Conservation (phyloP, 2,329 filamentous ascomycete genomes). For the Fusarium fujikuroi region DNA sequence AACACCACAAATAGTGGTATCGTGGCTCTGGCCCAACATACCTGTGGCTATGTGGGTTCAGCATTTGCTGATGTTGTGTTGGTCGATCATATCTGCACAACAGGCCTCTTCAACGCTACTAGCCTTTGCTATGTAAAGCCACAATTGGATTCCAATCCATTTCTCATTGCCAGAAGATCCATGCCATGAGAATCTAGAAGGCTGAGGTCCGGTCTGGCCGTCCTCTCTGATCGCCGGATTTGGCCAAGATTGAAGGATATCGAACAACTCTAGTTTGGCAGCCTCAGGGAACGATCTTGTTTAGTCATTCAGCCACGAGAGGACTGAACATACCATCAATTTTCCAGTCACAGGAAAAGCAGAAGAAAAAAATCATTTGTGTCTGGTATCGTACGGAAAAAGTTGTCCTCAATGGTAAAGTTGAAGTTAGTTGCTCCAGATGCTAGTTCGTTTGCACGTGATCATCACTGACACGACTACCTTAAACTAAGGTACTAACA, state of each 20-base stretch:
- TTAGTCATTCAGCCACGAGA: conserved; percentile 10
- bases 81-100: background rate
- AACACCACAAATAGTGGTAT: conserved; percentile 5
- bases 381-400: background rate
- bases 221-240: conserved; percentile 27
- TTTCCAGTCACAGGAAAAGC: conserved; percentile 2
- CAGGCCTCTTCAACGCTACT: background rate
- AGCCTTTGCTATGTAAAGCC: background rate
- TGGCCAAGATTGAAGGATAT: conserved; percentile 25
- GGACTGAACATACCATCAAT: background rate
- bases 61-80: conserved; percentile 22
- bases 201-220: conserved; percentile 21
- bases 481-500: too few relatives aligned
- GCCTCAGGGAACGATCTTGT: background rate
- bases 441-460: conserved; percentile 13
- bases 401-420: background rate
- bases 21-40: background rate
- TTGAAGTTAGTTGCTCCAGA: background rate
- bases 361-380: background rate
- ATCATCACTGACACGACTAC: background rate
- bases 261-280: conserved; percentile 6
- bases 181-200: conserved; percentile 17
- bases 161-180: background rate
- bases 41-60: background rate
- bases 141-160: background rate